Evolutionary conservation across 371 early-diverging fungal genomes (phyloP).

Genomic region (Nematocida parisii): DNA sequence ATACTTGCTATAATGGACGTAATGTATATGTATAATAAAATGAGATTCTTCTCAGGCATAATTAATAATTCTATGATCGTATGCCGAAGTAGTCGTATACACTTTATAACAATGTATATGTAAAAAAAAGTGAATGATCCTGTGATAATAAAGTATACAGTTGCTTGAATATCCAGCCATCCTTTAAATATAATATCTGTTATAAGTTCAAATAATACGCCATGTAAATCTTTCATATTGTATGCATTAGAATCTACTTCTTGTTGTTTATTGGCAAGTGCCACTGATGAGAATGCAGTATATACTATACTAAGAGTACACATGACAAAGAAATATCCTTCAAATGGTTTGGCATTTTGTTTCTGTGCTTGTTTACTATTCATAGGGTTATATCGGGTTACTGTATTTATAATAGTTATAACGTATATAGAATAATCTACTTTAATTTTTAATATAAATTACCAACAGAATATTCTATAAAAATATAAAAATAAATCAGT

Average conservation of each 20-base stretch:
- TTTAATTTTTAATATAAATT: too few relatives aligned
- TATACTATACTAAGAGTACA: conserved; percentile 7
- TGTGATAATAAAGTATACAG: conserved; percentile 11
- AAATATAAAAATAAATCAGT: too few relatives aligned
- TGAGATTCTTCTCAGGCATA: background rate
- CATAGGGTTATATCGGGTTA: too few relatives aligned
- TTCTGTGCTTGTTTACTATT: too few relatives aligned
- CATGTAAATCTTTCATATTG: background rate
- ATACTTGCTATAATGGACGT: background rate
- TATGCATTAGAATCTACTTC: background rate
- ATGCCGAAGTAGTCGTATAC: background rate
- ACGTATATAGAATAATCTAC: too few relatives aligned
- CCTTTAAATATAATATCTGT: background rate
- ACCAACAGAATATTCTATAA: too few relatives aligned
- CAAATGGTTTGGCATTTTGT: background rate
- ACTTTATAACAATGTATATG: background rate
- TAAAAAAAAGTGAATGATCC: conserved; percentile 32
- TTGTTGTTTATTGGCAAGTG: background rate
- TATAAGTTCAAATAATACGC: background rate
- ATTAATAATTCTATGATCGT: background rate
- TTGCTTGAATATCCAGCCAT: background rate
- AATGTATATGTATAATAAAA: conserved; percentile 1
- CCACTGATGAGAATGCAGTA: background rate
- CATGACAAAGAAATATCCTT: background rate
- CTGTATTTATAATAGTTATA: too few relatives aligned